Evolutionary conservation across 495 filamentous ascomycete species (phyloP), one percentile per base, ranked within the genome.

Genomic region (Daldinia decipiens): DNA sequence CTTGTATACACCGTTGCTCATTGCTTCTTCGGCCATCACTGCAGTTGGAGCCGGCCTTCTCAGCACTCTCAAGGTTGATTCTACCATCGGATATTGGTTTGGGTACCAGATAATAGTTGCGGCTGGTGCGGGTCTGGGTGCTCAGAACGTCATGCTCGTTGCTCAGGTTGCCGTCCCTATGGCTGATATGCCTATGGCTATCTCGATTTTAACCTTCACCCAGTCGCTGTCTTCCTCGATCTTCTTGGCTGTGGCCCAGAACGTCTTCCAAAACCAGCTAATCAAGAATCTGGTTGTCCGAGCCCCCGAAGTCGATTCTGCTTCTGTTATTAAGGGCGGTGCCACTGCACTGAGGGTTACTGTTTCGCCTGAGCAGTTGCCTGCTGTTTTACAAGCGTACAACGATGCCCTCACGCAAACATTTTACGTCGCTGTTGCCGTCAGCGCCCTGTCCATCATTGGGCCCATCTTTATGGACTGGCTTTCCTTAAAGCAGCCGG

Each of bases 51-150:
- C 86, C 0, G 93, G 92, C 0, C 83, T 97, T 5, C 76, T 95
- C 6, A 87, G 83, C 2, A 94, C 89, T 1, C 87, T 91, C 4
- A 69, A 84, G 15, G 77, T 85, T 0, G 80, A 88, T 73, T 90
- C 89, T 0, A 75, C 78, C 9, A 72, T 81, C 21, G 71, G 80
- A 0, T 79, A 77, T 45, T 97, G 93, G 93, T 91, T 95, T 55
- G 92, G 93, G 1, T 95, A 86, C 65, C 92, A 95, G 72, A 81
- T 89, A 27, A 55, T 95, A 3, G 83, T 87, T 59, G 92, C 92
- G 36, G 79, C 85, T 8, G 93, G 93, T 4, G 68, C 91, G 1
- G 93, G 92, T 3, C 5, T 67, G 3, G 64, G 64, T 19, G 64
- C 64, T 7, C 64, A 67, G 36, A 67, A 67, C 26, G 64, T 67